These are phyloP conservation scores for Forsythia suspensa DNA, from an alignment of 257 asterid species.

Conservation along the genomic window DNA sequence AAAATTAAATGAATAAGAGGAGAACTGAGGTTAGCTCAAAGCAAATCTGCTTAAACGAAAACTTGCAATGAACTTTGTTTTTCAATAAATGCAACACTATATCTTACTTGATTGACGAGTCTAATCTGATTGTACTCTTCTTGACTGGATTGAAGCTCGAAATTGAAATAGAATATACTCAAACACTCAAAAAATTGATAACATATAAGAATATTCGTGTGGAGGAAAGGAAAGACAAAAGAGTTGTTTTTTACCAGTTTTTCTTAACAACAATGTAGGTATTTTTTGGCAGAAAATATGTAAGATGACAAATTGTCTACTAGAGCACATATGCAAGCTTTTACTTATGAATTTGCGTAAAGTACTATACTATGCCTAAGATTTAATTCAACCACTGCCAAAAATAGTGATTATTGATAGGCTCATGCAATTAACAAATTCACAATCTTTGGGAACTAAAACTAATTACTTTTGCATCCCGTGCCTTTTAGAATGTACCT, in stretches of 20 bases:
- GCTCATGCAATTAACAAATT: neutral
- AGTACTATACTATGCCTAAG: neutral
- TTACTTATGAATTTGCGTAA: neutral
- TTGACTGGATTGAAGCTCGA: neutral
- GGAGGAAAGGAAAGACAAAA: no score
- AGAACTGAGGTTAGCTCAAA: neutral
- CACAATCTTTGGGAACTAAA: neutral
- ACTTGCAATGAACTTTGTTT: neutral
- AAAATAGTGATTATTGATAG: neutral
- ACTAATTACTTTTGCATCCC: no score
- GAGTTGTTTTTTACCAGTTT: neutral
- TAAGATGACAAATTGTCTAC: neutral
- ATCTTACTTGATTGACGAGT: no score
- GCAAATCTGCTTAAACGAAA: neutral
- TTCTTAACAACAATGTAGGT: neutral
- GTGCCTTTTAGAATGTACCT: no score
- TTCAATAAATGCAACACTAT: no score
- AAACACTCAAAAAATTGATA: no score
- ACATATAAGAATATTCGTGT: no score
- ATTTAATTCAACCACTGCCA: neutral
- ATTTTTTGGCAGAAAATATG: neutral
- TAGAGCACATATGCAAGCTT: neutral
- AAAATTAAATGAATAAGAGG: neutral
- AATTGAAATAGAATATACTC: neutral
- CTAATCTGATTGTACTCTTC: neutral